Base-by-base conservation (phyloP, 306 rosid genomes). In the Begonia masoniana region DNA sequence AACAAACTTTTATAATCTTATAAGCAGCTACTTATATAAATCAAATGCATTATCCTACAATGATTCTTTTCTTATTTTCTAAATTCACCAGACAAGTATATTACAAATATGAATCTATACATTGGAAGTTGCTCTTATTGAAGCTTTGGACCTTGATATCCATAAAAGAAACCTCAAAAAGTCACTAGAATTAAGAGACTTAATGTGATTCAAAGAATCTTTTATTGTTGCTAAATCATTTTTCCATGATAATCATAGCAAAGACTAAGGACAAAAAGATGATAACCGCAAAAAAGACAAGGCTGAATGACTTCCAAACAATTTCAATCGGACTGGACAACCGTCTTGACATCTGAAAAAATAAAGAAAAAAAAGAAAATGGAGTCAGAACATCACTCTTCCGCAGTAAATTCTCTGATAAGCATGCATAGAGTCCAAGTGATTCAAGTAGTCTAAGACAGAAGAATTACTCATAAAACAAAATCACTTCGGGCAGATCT, bases 291-390 rank as follows among this genome's bases (percentile, higher is more conserved):
- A 86, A 87, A 62, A 91, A 86, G 66, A 91, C 82, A 58, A 91
- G 99, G 78, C 78, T 83, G 88, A 91, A 91, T 14, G 94, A 91
- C 70, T 91, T 83, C 96, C 96, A 91, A 49, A 81, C 54, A 62
- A 91, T 76, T 78, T 81, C 94, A 42, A 92, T 61, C 13, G 96
- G 99, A 76, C 74, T 86, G 26, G 96, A 59, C 67, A 92, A 88
- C 72, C 72, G 74, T 66, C 55, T 74, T 2, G 95, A 77, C 60
- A 52, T 80, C 96, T 83, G 78, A 64, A 58, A 52, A 43, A 31
- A 41, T 56, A 3, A 26, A 26, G 3, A 26, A 17, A 17, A 41
- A 15, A 50, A 24, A 47, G 24, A 43, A 43, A 45, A 45, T 45
- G 13, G 15, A 45, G 15, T 45, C 9, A 45, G 9, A 45, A 50